A percentile compares a stretch with the other conserved stretches of the same genome.
These are phyloP conservation scores for Tetrapisispora phaffii DNA, from an alignment of 805 yeast genomes.

Conservation along the genomic window DNA sequence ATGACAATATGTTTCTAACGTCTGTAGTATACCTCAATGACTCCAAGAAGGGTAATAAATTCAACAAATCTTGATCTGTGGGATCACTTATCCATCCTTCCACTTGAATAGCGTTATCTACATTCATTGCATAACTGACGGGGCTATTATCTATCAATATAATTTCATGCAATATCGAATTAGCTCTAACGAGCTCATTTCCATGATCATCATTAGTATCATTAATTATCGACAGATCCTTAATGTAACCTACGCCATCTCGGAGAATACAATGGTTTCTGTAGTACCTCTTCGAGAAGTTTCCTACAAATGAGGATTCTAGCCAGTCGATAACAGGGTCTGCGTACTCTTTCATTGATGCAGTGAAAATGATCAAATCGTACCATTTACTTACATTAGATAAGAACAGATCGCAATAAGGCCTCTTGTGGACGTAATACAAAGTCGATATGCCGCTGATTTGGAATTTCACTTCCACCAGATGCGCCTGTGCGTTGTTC, in stretches of 20 bases:
- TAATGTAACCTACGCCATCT: slow-evolving; percentile 78
- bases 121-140: slow-evolving; percentile 72
- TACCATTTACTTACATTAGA: slow-evolving; percentile 77
- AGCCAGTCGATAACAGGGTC: slow-evolving; percentile 94
- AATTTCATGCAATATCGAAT: slow-evolving; percentile 34
- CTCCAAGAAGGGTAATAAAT: slow-evolving; percentile 59
- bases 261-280: slow-evolving; percentile 70
- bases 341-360: slow-evolving; percentile 89
- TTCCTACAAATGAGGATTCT: slow-evolving; percentile 47
- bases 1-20: slow-evolving; percentile 66
- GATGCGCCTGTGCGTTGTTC: slow-evolving; percentile 38
- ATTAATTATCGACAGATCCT: slow-evolving; percentile 39
- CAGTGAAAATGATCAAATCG: slow-evolving; percentile 84
- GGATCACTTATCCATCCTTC: slow-evolving; percentile 99
- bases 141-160: slow-evolving; percentile 91
- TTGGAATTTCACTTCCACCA: slow-evolving; percentile 68
- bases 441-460: slow-evolving; percentile 59
- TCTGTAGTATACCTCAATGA: slow-evolving; percentile 67
- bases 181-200: neutral
- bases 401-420: slow-evolving; percentile 79
- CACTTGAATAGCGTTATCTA: slow-evolving; percentile 80
- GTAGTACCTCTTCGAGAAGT: slow-evolving; percentile 56
- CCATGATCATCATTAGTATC: slow-evolving; percentile 1
- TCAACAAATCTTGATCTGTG: slow-evolving; percentile 73
- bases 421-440: slow-evolving; percentile 86